Evolutionary conservation across 164 flowering plant genomes (phyloP), one percentile per base, ranked within the genome.

Genomic region (Cinnamomum micranthum): DNA sequence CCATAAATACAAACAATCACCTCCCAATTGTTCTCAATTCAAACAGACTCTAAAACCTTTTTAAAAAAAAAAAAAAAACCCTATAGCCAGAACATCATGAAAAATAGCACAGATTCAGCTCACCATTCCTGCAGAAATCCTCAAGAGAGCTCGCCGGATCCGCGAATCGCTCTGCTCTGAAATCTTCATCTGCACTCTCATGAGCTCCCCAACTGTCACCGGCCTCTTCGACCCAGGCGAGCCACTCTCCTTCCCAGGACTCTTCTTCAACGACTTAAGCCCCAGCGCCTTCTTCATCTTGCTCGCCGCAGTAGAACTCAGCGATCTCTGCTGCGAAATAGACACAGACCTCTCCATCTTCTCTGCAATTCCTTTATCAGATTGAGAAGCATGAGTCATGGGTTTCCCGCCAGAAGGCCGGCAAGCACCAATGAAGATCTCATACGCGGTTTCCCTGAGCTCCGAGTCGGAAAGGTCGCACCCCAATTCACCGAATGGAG

Each of bases 41-140:
- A 41, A 41, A 41, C 47, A 41, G 47, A 41, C 47, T 41, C 35
- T 31, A 31, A 31, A 31, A 31, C 35, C 35, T 31, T 4, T 0
- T 24, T 24, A 24, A 4, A 31, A 31, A 31, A 31, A 31, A 35
- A 41, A 9, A 6, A 1, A 41, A 41, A 41, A 9, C 9, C 47
- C 47, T 6, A 35, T 35, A 35, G 0, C 47, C 11, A 41, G 47
- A 41, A 9, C 47, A 41, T 41, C 47, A 7, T 1, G 47, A 41
- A 41, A 41, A 41, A 0, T 41, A 9, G 47, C 47, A 41, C 47
- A 7, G 47, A 41, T 41, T 41, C 47, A 41, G 10, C 47, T 74
- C 41, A 87, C 98, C 94, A 93, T 94, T 13, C 91, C 92, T 59
- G 93, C 91, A 76, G 96, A 88, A 62, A 93, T 83, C 74, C 97